Evolutionary conservation across 2,329 filamentous ascomycete genomes (phyloP), one percentile per base, ranked within the genome.

Genomic region (Colletotrichum lentis): DNA sequence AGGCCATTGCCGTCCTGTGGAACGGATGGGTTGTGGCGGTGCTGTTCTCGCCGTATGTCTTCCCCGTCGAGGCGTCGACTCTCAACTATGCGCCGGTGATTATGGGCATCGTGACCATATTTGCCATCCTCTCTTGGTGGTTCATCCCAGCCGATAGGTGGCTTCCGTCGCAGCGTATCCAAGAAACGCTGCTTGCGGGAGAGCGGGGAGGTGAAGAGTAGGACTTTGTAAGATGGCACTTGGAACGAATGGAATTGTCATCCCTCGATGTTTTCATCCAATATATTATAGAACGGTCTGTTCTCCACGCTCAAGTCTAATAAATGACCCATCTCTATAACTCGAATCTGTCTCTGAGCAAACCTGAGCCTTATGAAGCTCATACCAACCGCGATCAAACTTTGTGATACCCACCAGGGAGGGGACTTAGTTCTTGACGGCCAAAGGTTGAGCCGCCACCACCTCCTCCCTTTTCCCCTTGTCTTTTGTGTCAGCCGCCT

Each of bases 1-100:
- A 83, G 63, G 76, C 82, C 27, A 81, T 84, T 57, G 76, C 78
- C 0, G 79, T 84, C 1, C 75, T 84, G 50, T 84, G 82, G 82
- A 84, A 84, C 57, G 81, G 76, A 0, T 84, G 81, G 81, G 81
- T 84, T 3, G 82, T 84, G 2, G 82, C 82, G 0, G 76, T 84
- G 3, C 70, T 84, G 7, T 84, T 81, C 64, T 82, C 80, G 0
- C 82, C 82, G 0, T 84, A 83, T 43, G 69, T 71, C 11, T 84
- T 82, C 44, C 82, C 82, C 0, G 82, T 84, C 1, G 75, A 74
- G 0, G 81, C 77, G 1, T 72, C 77, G 20, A 82, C 76, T 6
- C 68, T 84, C 16, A 84, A 84, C 67, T 84, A 83, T 76, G 83
- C 83, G 0, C 83, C 83, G 0, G 81, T 85, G 14, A 85, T 85